Evolutionary conservation across 495 filamentous ascomycete species (phyloP), one percentile per base, ranked within the genome.

Genomic region (Immersiella caudata): DNA sequence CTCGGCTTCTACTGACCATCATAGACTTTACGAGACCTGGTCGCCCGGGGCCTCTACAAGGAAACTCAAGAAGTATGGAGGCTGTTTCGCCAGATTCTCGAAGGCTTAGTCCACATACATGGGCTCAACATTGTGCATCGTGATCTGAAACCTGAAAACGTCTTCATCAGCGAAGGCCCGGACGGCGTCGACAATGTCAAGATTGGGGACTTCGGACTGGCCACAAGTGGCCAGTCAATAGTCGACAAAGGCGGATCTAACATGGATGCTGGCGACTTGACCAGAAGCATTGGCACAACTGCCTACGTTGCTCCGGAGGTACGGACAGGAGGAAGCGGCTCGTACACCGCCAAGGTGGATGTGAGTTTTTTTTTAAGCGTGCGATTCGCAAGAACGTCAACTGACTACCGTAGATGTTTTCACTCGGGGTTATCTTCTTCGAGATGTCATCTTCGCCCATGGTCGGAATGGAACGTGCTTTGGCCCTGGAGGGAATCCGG

Each of bases 81-180:
- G 36, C 79, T 97, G 8, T 93, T 97, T 69, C 87, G 95, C 12
- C 96, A 98, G 75, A 90, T 97, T 14, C 82, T 97, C 2, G 93
- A 98, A 79, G 95, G 95, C 0, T 77, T 99, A 18, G 89, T 85
- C 46, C 93, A 99, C 77, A 93, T 99, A 55, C 95, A 99, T 74
- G 84, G 89, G 36, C 83, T 95, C 62, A 93, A 92, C 54, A 97
- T 99, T 70, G 94, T 99, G 22, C 95, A 99, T 73, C 90, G 95
- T 0, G 95, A 99, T 76, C 83, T 99, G n/a, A 98, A 98, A 73
- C 95, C 95, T 0, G 96, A 99, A 72, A 99, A 99, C 69, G 88
- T 99, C 57, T 99, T 99, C 79, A 95, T 98, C 70, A 76, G 75
- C 27, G 74, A 75, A 24, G 78, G 78, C 12, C 71, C 78, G 12